phyloP scores from a whole-genome alignment of 2,329 filamentous ascomycete genomes.

The Monosporascus sp. region DNA sequence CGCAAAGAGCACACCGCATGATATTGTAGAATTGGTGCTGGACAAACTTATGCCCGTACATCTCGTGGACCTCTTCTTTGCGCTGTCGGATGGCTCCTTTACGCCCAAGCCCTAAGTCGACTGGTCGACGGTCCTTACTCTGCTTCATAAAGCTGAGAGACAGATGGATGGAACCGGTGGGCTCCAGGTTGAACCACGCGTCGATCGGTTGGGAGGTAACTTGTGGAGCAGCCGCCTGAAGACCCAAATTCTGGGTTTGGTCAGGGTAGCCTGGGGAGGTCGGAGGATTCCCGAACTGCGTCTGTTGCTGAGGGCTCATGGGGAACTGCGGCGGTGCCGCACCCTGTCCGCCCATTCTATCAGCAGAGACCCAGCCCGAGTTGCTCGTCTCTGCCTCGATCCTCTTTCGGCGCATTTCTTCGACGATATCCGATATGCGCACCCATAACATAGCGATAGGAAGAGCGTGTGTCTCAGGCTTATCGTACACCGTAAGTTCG shows the following conservation, averaged over 20 bases:
- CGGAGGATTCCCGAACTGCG: conserved; percentile 40
- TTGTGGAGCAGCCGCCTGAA: conserved; percentile 41
- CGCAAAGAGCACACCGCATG: conserved; percentile 97
- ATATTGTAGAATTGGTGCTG: conserved; percentile 99
- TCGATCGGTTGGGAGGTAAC: conserved; percentile 64
- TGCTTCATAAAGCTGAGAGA: conserved; percentile 91
- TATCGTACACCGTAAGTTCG: conserved; percentile 96
- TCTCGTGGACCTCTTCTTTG: conserved; percentile 97
- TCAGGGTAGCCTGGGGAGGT: conserved; percentile 31
- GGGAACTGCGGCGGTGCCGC: conserved; percentile 51
- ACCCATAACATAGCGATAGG: conserved; percentile 97
- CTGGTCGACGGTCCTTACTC: conserved; percentile 71
- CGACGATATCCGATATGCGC: conserved; percentile 91
- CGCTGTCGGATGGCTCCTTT: conserved; percentile 95
- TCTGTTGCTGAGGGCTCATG: conserved; percentile 43
- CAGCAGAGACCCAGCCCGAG: conserved; percentile 94
- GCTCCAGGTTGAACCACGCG: conserved; percentile 95
- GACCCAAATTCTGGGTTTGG: conserved; percentile 20
- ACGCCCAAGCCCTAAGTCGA: conserved; percentile 85
- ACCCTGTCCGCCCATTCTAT: conserved; percentile 67
- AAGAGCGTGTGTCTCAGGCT: conserved; percentile 80
- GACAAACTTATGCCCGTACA: conserved; percentile 98
- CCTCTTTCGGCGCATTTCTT: conserved; percentile 95
- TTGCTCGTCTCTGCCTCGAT: conserved; percentile 94
- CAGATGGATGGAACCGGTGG: conserved; percentile 85